These are phyloP conservation scores for Marsdenia floribunda DNA, from an alignment of 257 asterid species.

Conservation along the genomic window DNA sequence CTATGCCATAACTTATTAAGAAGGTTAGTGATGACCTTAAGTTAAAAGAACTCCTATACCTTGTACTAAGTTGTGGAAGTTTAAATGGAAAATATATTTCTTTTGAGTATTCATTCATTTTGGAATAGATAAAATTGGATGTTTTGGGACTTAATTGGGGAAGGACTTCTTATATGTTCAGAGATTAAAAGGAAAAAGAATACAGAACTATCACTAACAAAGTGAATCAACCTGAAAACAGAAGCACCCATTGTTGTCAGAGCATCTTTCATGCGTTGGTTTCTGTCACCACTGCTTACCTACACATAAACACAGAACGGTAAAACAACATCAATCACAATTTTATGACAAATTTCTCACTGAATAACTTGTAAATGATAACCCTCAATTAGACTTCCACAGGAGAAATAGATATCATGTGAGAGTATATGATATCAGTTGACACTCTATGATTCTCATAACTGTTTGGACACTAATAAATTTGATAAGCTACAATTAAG, in stretches of 20 bases:
- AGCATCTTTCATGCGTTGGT: constrained; percentile 91
- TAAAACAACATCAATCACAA: background rate
- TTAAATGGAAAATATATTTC: background rate
- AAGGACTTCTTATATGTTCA: background rate
- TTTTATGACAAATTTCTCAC: background rate
- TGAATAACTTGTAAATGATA: background rate
- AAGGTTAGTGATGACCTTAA: background rate
- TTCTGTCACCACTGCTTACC: constrained; percentile 89
- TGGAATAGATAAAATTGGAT: background rate
- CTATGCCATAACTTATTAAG: background rate
- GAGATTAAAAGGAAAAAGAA: constrained; percentile 2
- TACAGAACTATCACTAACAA: background rate
- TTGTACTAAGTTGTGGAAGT: background rate
- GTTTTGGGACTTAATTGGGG: background rate
- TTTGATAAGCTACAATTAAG: background rate
- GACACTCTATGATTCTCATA: background rate
- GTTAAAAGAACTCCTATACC: background rate
- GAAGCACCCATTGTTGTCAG: constrained; percentile 98
- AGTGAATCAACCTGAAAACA: constrained; percentile 69
- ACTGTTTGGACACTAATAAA: background rate
- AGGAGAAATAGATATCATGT: background rate
- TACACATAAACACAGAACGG: constrained; percentile 18
- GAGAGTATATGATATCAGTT: too few species aligned
- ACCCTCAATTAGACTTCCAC: background rate
- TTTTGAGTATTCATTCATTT: background rate